A percentile compares a stretch with the other conserved stretches of the same genome.
phyloP scores from a whole-genome alignment of 169 alveolate genomes.

The Plasmodium coatneyi region DNA sequence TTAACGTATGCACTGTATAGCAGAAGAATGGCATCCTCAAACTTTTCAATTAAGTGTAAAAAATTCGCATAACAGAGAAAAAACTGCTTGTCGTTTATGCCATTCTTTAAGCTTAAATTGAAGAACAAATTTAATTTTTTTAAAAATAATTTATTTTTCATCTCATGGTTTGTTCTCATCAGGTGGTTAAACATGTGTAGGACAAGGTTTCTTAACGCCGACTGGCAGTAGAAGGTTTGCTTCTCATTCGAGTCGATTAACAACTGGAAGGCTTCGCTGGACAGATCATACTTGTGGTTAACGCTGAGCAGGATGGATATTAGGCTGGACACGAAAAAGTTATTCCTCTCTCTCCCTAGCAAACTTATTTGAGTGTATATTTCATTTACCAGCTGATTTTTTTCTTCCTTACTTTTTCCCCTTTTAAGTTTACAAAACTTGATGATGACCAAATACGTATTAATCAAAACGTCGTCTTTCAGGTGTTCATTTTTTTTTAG shows the following conservation, averaged over 20 bases:
- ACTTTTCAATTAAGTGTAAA: conserved; percentile 39
- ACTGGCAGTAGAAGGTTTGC: conserved; percentile 10
- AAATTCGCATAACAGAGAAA: conserved; percentile 49
- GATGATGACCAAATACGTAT: conserved; percentile 53
- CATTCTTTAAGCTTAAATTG: conserved; percentile 60
- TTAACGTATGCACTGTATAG: conserved; percentile 16
- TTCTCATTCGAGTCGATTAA: conserved; percentile 38
- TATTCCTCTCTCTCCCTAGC: conserved; percentile 14
- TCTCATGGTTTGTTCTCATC: conserved; percentile 31
- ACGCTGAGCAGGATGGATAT: conserved; percentile 30
- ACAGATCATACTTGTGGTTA: conserved; percentile 40
- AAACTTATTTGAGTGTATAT: conserved; percentile 19
- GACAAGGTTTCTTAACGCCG: conserved; percentile 26
- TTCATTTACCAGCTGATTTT: conserved; percentile 19
- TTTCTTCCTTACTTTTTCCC: conserved; percentile 40
- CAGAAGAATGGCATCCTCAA: conserved; percentile 57
- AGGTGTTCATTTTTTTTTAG: conserved; percentile 13
- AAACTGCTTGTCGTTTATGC: conserved; percentile 23
- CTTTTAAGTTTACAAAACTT: conserved; percentile 28
- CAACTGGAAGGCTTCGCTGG: conserved; percentile 54
- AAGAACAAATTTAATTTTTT: conserved; percentile 62
- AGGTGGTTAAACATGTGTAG: conserved; percentile 57
- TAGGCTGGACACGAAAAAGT: conserved; percentile 39
- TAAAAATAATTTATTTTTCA: conserved; percentile 63
- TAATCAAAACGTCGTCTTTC: neutral